Evolutionary conservation across 208 protist genomes (phyloP), one percentile per base, ranked within the genome.

Genomic region (Eutreptiella sp.): DNA sequence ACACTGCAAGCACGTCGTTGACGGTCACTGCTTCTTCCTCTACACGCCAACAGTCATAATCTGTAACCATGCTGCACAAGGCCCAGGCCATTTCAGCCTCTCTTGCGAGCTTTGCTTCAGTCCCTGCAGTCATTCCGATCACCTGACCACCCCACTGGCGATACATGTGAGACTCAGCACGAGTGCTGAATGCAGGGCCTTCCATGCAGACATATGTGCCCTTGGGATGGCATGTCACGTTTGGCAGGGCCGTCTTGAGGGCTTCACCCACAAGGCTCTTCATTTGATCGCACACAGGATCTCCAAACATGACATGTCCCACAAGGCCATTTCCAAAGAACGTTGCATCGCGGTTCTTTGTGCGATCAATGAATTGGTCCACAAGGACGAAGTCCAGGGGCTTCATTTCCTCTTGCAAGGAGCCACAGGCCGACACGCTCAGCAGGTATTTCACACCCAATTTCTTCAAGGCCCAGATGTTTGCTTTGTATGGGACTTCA

Each of bases 61-160:
- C 89, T n/a, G 87, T 95, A n/a, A 90, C 83, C 77, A 88, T 85
- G 32, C 79, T 87, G 47, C 93, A 66, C 14, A 67, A 69, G 35
- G 74, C 63, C 65, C 91, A 93, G 21, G 75, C 76, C 3, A 95
- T 89, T 63, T 91, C 89, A 36, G 85, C 85, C 69, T 95, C 89
- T 5, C 83, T 73, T 7, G 85, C 89, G 14, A 95, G 82, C 68
- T 82, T 80, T 4, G 84, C 83, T 66, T 94, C 87, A 19, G 86
- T 85, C 4, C 74, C 73, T 24, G 83, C 79, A 38, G 89, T 95
- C 89, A 95, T 95, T 38, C 87, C 87, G 57, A 95, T 93, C 9
- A 93, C 66, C 50, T 87, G 73, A 1, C 70, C 85, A 38, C 83
- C 83, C 43, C 52, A 67, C 42, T 53, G 32, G 65, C 87, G 83